A percentile compares a stretch with the other conserved stretches of the same genome.
phyloP scores from a whole-genome alignment of 805 yeast species.

The Pichia heedii region DNA sequence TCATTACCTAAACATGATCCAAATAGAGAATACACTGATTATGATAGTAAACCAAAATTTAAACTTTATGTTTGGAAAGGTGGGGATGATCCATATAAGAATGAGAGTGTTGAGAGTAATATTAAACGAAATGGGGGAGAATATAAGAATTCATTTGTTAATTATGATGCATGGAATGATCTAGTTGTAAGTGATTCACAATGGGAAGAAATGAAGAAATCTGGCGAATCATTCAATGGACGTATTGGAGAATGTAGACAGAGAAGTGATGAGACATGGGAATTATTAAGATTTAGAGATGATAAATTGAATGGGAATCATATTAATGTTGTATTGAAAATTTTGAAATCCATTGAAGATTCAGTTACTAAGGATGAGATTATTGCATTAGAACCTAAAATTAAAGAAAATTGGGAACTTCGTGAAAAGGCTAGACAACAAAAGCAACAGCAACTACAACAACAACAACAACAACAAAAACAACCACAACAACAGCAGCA shows the following conservation, averaged over 20 bases:
- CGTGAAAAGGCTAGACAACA: conserved; percentile 34
- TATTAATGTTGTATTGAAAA: conserved; percentile 68
- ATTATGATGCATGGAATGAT: conserved; percentile 59
- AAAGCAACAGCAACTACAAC: conserved; percentile 13
- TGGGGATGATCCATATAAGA: conserved; percentile 22
- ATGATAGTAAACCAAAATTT: conserved; percentile 68
- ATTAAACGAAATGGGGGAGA: conserved; percentile 25
- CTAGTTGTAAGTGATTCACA: conserved; percentile 57
- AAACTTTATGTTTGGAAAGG: conserved; percentile 77
- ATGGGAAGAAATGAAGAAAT: conserved; percentile 65
- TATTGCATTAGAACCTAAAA: conserved; percentile 43
- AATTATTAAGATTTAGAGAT: conserved; percentile 79
- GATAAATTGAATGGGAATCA: conserved; percentile 89
- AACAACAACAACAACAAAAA: neutral
- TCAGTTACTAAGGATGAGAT: conserved; percentile 77
- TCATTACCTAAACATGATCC: conserved; percentile 60
- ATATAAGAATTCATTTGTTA: conserved; percentile 26
- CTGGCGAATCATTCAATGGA: conserved; percentile 79
- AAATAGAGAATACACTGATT: conserved; percentile 65
- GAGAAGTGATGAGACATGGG: conserved; percentile 66
- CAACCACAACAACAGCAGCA: conserved; percentile 2
- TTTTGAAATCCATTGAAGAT: conserved; percentile 76
- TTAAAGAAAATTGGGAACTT: conserved; percentile 53
- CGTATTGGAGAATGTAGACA: conserved; percentile 80
- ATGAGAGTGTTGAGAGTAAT: conserved; percentile 31